Conservation (phyloP, 179 eudicot genomes). For the Silene coronaria region DNA sequence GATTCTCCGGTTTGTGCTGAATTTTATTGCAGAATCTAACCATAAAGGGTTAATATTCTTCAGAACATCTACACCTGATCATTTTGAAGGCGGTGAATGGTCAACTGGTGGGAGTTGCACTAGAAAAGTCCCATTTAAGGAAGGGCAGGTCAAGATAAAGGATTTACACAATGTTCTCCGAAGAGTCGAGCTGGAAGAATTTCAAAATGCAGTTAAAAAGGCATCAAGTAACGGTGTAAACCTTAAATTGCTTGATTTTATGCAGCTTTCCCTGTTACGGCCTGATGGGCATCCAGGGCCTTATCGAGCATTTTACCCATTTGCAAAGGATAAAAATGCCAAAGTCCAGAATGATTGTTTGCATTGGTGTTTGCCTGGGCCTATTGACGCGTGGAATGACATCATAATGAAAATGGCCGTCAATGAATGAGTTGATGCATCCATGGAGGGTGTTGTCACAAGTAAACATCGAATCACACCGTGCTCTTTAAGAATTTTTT, state of each 20-base stretch:
- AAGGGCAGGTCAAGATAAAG: slow-evolving; percentile 47
- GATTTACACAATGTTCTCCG: slow-evolving; percentile 40
- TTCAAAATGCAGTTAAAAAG: slow-evolving; percentile 32
- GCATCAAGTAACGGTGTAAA: slow-evolving; percentile 48
- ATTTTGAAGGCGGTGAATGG: slow-evolving; percentile 85
- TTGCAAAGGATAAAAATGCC: slow-evolving; percentile 38
- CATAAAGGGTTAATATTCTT: slow-evolving; percentile 62
- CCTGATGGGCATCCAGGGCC: slow-evolving; percentile 93
- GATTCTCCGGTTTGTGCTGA: slow-evolving; percentile 43
- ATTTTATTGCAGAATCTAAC: slow-evolving; percentile 46
- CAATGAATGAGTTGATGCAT: slow-evolving; percentile 23
- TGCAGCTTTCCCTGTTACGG: slow-evolving; percentile 56
- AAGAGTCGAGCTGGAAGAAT: slow-evolving; percentile 57
- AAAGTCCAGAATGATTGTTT: slow-evolving; percentile 56
- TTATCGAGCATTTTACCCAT: slow-evolving; percentile 56
- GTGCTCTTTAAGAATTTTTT: background rate
- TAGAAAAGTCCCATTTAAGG: slow-evolving; percentile 46
- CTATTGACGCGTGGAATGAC: slow-evolving; percentile 87
- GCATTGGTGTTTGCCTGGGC: slow-evolving; percentile 96
- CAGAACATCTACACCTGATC: slow-evolving; percentile 69
- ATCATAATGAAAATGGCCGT: slow-evolving; percentile 57
- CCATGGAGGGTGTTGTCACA: background rate
- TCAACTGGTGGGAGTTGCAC: slow-evolving; percentile 60
- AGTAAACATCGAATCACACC: slow-evolving; percentile 15
- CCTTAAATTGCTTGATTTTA: slow-evolving; percentile 55